Base-by-base conservation (phyloP, 768 basidiomycete genomes). In the Tylopilus subfusipes region DNA sequence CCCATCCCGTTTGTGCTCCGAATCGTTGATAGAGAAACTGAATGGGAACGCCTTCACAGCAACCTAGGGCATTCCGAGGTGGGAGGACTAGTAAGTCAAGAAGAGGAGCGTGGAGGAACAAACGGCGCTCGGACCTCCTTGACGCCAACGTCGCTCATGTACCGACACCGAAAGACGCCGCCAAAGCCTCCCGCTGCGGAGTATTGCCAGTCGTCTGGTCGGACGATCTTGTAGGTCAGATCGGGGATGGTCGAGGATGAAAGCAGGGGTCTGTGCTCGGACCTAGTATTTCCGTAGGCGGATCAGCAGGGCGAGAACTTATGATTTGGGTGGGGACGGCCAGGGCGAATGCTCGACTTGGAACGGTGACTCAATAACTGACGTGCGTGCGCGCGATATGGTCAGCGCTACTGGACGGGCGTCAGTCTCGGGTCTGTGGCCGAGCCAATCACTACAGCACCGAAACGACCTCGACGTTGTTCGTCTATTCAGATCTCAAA, bases 31-130 rank as follows among this genome's bases (percentile, higher is more conserved):
- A 2, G 45, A 47, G n/a, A 58, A 57, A 33, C 4, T 42, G 42
- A 58, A 52, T n/a, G 56, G 45, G 44, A 52, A 58, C 5, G 27
- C 50, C 27, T 58, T 52, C 40, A 52, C 55, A 4, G 57, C 49
- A 16, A 58, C 57, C 57, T 58, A 18, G n/a, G n/a, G n/a, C n/a
- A n/a, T n/a, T n/a, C n/a, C n/a, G n/a, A n/a, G n/a, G n/a, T n/a
- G n/a, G n/a, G n/a, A n/a, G n/a, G n/a, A n/a, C n/a, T 9, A 14
- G 12, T 22, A 4, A 24, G 21, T 40, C 30, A 21, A 14, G 5
- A 7, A 21, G 39, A 18, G 27, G 5, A 13, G 16, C 1, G 7
- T 14, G 18, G 4, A 24, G 24, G 21, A 11, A n/a, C 31, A 38
- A 19, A 47, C 2, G 18, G 19, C 8, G 16, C 13, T 38, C 36